A percentile compares a stretch with the other conserved stretches of the same genome.
phyloP scores from a whole-genome alignment of 331 rosid species.

The Quercus tomentella region DNA sequence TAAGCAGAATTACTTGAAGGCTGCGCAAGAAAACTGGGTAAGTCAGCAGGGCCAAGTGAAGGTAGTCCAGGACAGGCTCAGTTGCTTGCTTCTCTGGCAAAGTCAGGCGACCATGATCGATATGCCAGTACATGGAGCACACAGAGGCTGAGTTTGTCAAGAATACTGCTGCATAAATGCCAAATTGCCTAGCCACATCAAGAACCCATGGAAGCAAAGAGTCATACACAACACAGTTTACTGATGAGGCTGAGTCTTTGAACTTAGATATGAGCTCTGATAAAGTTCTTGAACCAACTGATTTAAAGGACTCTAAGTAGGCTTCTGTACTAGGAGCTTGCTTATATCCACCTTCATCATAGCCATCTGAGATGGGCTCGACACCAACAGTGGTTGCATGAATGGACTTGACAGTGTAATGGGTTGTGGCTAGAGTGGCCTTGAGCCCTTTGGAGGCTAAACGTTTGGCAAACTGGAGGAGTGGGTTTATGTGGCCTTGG shows the following conservation, averaged over 20 bases:
- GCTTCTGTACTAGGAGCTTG: conserved; percentile 9
- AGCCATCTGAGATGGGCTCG: conserved; percentile 27
- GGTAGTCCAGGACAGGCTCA: conserved; percentile 33
- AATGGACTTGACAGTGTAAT: conserved; percentile 19
- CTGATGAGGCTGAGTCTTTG: conserved; percentile 6
- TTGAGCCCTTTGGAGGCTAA: conserved; percentile 20
- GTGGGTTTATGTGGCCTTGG: conserved; percentile 24
- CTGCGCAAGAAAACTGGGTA: conserved; percentile 25
- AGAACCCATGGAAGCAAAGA: conserved; percentile 31
- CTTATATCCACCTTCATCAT: conserved; percentile 22
- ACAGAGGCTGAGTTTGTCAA: conserved; percentile 22
- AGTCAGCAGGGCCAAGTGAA: conserved; percentile 19
- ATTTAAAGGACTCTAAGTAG: conserved; percentile 22
- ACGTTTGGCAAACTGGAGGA: conserved; percentile 23
- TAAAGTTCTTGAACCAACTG: conserved; percentile 18
- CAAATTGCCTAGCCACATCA: conserved; percentile 21
- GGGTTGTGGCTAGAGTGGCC: conserved; percentile 22
- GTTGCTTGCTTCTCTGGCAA: conserved; percentile 16
- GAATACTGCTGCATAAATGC: conserved; percentile 16
- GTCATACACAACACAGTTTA: conserved; percentile 20
- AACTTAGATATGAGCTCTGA: conserved; percentile 12
- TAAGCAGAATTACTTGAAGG: conserved; percentile 22
- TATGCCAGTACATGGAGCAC: conserved; percentile 19
- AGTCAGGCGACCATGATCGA: background rate
- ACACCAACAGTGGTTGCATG: background rate